Percentiles rank a stretch among this genome's conserved stretches.
phyloP scores from a whole-genome alignment of 176 grass and related monocot genomes.

The Hordeum vulgare region MorexV3_pseudomolecules_assembly NC_058521.1:603437672-603438171 shows the following conservation, averaged over 20 bases:
- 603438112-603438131: slow-evolving; percentile 56
- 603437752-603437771: background rate
- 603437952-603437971: slow-evolving; percentile 65
- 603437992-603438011: slow-evolving; percentile 53
- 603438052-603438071: slow-evolving; percentile 53
- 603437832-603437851: background rate
- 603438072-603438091: background rate
- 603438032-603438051: slow-evolving; percentile 83
- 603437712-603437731: background rate
- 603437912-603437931: background rate
- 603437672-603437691: background rate
- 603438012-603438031: slow-evolving; percentile 62
- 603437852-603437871: background rate
- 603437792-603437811: no score
- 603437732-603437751: background rate
- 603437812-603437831: background rate
- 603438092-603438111: slow-evolving; percentile 14
- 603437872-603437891: background rate
- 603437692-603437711: background rate
- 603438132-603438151: slow-evolving; percentile 63
- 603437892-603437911: background rate
- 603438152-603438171: slow-evolving; percentile 37
- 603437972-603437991: slow-evolving; percentile 75
- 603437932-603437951: slow-evolving; percentile 24
- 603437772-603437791: no score